Base-by-base conservation (phyloP, 2,329 filamentous ascomycete species). In the Exophiala dermatitidis region DNA sequence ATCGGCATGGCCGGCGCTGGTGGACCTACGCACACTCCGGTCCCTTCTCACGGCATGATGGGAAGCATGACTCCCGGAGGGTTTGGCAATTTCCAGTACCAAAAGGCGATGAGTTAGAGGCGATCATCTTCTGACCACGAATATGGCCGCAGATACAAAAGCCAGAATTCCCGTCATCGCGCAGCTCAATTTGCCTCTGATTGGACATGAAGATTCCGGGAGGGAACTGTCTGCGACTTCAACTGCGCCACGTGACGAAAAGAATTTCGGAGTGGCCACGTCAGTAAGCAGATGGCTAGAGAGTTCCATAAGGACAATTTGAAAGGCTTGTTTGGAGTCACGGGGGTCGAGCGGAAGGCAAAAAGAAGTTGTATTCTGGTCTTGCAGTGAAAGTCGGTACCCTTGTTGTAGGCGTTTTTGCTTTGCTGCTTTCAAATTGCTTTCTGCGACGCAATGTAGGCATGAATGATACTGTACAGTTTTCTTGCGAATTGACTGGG, bases 1-100 rank as follows among this genome's bases (percentile, higher is more conserved):
- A 73, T 74, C 44, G 74, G 72, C 36, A 68, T 78, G 43, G 74
- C 74, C 41, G 19, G 19, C 19, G 19, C 19, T 19, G 68, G 64
- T 48, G 56, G 54, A 10, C 56, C 60, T 36, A 48, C 52, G n/a
- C 71, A 73, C 43, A 74, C 72, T 6, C 72, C 72, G 1, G 61
- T 62, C 5, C 73, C 71, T 36, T 67, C 69, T 74, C 60, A 70
- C 66, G 60, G 63, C 30, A 75, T 77, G 48, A 81, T 85, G 67
- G 85, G 84, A 2, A 80, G 85, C 34, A 83, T 90, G 78, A 93
- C 88, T 5, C 88, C 88, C 1, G 86, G 88, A 29, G 85, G 82
- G 19, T 90, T 91, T 74, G 88, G 88, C 45, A 80, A 77, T 66
- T 91, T 91, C 61, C 69, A 71, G 45, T 62, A 64, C 46, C 50